Evolutionary conservation across 2,329 filamentous ascomycete species (phyloP).

Genomic region (Pestalotiopsis sp.): DNA sequence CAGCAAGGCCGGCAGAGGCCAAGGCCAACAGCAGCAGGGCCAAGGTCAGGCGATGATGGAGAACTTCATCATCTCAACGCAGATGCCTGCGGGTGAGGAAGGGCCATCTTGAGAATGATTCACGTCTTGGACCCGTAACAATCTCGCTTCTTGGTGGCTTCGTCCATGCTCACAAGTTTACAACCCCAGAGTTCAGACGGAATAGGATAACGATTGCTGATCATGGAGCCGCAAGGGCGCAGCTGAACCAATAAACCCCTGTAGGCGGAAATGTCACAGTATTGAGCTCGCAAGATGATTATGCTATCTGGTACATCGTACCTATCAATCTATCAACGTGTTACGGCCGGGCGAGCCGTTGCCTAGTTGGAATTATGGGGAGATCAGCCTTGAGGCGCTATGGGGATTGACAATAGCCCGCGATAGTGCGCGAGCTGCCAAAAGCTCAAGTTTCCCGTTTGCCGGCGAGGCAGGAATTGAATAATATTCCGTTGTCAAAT

Average conservation of each 20-base stretch:
- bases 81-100: slow-evolving; percentile 50
- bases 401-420: not conserved
- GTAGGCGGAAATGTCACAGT: not conserved
- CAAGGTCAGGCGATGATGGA: slow-evolving; percentile 73
- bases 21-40: slow-evolving; percentile 18
- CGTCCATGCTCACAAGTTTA: not conserved
- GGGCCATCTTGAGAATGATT: slow-evolving; percentile 13
- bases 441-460: not conserved
- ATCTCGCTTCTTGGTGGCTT: not conserved
- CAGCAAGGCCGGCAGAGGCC: slow-evolving; percentile 23
- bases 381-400: not conserved
- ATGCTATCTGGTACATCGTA: not conserved
- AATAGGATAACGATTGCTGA: not conserved
- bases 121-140: not conserved
- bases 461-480: not conserved
- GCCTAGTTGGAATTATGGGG: not conserved
- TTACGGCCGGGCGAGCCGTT: not conserved
- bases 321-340: not conserved
- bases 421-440: not conserved
- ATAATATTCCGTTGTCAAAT: no score
- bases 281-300: not conserved
- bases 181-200: not conserved
- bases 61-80: slow-evolving; percentile 82
- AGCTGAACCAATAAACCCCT: not conserved
- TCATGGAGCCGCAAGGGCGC: not conserved